These are phyloP conservation scores for Termitomyces sp. DNA, from an alignment of 768 basidiomycete species.

Conservation along the genomic window DNA sequence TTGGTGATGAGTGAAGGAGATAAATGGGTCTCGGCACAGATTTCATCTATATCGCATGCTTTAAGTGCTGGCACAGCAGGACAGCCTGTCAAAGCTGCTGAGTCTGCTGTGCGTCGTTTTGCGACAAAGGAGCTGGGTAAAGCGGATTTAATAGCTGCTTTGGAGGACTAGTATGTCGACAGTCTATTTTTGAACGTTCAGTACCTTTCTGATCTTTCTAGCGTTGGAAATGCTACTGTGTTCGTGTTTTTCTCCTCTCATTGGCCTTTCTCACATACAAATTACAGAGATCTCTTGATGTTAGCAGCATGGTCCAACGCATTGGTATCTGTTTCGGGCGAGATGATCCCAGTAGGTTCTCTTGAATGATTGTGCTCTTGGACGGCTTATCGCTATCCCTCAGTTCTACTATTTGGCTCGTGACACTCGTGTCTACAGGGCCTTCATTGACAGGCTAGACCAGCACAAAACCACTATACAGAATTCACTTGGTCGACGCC, in stretches of 20 bases:
- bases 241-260: constrained; percentile 11
- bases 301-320: constrained; percentile 76
- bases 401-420: constrained; percentile 92
- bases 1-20: constrained; percentile 97
- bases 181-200: background rate
- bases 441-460: constrained; percentile 49
- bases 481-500: constrained; percentile 41
- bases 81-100: constrained; percentile 72
- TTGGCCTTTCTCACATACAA: background rate
- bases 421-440: constrained; percentile 79
- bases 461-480: constrained; percentile 41
- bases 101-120: constrained; percentile 74
- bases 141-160: constrained; percentile 67
- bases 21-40: constrained; percentile 75
- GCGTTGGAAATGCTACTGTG: constrained; percentile 85
- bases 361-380: background rate
- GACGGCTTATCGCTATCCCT: background rate
- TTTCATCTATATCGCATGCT: constrained; percentile 61
- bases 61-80: constrained; percentile 62
- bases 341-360: constrained; percentile 63
- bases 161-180: constrained; percentile 81
- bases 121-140: constrained; percentile 82
- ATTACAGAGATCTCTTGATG: constrained; percentile 60
- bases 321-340: constrained; percentile 49
- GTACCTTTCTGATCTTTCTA: constrained; percentile 19